A percentile compares a stretch with the other conserved stretches of the same genome.
Conservation (phyloP, 495 filamentous ascomycete species). For the Achaetomiella virescens region DNA sequence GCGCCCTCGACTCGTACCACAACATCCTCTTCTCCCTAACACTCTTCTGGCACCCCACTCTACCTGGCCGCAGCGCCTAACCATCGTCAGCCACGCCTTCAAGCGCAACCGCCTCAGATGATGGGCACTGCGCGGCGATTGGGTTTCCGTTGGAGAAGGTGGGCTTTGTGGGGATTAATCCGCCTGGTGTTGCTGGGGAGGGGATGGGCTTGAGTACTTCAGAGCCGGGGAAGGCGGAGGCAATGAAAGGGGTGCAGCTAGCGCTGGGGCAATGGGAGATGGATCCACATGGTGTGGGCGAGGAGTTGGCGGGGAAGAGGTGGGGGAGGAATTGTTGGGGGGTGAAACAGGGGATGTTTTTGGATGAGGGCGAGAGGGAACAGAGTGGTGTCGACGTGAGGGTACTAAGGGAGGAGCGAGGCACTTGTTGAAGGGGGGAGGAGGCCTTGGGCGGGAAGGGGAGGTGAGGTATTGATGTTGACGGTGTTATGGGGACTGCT, state of each 20-base stretch:
- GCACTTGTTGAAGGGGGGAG: constrained; percentile 27
- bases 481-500: no score
- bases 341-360: constrained; percentile 36
- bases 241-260: constrained; percentile 35
- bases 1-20: constrained; percentile 72
- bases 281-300: constrained; percentile 45
- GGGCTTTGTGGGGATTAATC: constrained; percentile 61
- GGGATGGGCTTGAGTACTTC: constrained; percentile 15
- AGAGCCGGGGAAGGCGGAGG: constrained; percentile 27
- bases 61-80: constrained; percentile 49
- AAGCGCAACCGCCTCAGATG: constrained; percentile 61
- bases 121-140: constrained; percentile 63
- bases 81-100: constrained; percentile 69
- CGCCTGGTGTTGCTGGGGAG: constrained; percentile 42
- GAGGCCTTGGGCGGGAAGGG: constrained; percentile 28
- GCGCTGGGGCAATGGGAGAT: constrained; percentile 41
- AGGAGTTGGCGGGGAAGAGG: constrained; percentile 43
- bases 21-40: constrained; percentile 69
- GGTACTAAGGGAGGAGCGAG: constrained; percentile 23
- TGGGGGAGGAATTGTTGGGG: constrained; percentile 44
- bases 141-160: constrained; percentile 44
- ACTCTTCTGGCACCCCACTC: constrained; percentile 47
- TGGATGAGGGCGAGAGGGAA: constrained; percentile 27
- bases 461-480: no score
- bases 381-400: constrained; percentile 31